Conservation (phyloP, 495 filamentous ascomycete species). For the Tuber calosporum region DNA sequence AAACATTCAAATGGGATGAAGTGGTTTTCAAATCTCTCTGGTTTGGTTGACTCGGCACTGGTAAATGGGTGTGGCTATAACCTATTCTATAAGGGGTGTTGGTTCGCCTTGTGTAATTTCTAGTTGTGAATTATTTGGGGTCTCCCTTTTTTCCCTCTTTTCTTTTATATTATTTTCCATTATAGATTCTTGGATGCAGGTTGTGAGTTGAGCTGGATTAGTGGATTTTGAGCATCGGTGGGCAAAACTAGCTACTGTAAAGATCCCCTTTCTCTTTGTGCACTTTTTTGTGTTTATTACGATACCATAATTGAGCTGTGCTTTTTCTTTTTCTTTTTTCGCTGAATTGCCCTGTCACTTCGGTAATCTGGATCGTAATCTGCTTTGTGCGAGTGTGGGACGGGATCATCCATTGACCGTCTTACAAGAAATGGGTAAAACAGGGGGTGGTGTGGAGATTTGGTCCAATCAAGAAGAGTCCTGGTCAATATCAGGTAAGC, state of each 20-base stretch:
- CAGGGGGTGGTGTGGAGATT: no score
- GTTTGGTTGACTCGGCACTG: not conserved
- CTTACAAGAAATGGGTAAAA: no score
- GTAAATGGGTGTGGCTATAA: not conserved
- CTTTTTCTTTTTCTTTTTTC: not conserved
- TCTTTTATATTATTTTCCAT: no score
- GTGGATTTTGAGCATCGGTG: not conserved
- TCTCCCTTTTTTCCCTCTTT: not conserved
- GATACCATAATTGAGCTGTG: conserved; percentile 3
- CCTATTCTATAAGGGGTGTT: conserved; percentile 1
- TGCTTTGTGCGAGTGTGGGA: not conserved
- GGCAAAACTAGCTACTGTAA: not conserved
- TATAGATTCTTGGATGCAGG: not conserved
- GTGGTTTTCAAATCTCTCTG: not conserved
- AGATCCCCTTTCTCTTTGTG: not conserved
- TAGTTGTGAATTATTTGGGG: conserved; percentile 6
- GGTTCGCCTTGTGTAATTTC: conserved; percentile 3
- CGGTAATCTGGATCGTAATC: not conserved
- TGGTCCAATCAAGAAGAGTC: no score
- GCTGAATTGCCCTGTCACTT: not conserved
- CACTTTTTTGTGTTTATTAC: not conserved
- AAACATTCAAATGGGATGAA: not conserved
- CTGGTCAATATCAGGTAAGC: no score
- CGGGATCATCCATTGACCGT: not conserved
- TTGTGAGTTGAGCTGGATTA: not conserved